Evolutionary conservation across 306 rosid species (phyloP), one percentile per base, ranked within the genome.

Genomic region (Castanospermum australe): DNA sequence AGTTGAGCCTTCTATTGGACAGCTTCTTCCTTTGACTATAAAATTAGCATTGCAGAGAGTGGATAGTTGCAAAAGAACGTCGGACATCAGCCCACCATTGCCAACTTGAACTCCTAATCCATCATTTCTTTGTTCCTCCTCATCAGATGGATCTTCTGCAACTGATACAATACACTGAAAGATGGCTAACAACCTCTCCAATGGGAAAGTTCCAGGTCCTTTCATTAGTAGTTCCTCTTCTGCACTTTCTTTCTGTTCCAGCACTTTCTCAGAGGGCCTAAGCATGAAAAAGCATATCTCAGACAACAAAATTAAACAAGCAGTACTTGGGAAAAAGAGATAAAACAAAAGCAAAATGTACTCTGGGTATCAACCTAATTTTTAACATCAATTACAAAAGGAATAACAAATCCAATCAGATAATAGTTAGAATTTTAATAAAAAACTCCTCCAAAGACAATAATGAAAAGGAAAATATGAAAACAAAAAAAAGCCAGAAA

Each of bases 121-220:
- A 67, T 79, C 81, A 74, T 62, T 66, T 55, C 38, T 89, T 76
- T 79, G 82, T 68, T 81, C 91, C 55, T 90, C 93, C 12, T 92
- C 94, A 22, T 88, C 91, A 2, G 60, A 52, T 51, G 91, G 81
- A 50, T 81, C 88, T 39, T 92, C 95, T 41, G 85, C 85, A 28
- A 90, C 89, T 13, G 99, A 92, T 28, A 94, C 86, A 62, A 92
- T 81, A 78, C 97, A 92, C 65, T 92, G 98, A 86, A 92, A 95
- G 79, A 95, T 92, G 85, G 99, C 98, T 78, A 95, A 85, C 80
- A 95, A 86, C 81, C 98, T 90, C 86, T 95, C 99, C 67, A 95
- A 32, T 78, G 99, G 98, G 79, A 92, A 95, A 64, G 96, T 86
- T 86, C 99, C 99, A 10, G 99, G 99, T 59, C 97, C 97, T 89